Conservation (phyloP, 306 rosid species). For the Trifolium dubium region DNA sequence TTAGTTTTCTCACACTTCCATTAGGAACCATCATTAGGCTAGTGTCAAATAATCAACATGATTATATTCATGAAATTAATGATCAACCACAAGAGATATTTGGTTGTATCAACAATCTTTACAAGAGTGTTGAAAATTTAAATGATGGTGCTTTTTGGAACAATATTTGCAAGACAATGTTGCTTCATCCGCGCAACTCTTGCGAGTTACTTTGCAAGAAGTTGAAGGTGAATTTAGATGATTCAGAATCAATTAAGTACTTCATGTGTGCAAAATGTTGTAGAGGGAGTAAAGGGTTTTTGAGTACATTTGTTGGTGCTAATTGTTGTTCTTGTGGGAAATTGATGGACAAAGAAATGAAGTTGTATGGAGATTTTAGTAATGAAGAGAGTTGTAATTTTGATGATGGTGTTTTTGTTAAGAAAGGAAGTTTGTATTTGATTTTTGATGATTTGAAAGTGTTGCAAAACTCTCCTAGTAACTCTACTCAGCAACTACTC, state of each 20-base stretch:
- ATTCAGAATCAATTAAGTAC: conserved; percentile 3
- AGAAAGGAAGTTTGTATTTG: conserved; percentile 29
- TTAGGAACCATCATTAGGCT: conserved; percentile 40
- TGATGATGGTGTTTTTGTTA: conserved; percentile 43
- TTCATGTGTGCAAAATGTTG: conserved; percentile 34
- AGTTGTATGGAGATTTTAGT: conserved; percentile 17
- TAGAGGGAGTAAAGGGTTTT: background rate
- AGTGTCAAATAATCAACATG: conserved; percentile 13
- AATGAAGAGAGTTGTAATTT: background rate
- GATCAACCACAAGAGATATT: background rate
- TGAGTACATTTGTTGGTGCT: conserved; percentile 41
- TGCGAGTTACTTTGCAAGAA: conserved; percentile 37
- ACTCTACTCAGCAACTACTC: conserved; percentile 11
- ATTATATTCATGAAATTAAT: background rate
- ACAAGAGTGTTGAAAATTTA: conserved; percentile 17
- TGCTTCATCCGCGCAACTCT: conserved; percentile 41
- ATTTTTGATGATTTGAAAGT: conserved; percentile 44
- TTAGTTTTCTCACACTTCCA: conserved; percentile 47
- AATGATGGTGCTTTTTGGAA: conserved; percentile 24
- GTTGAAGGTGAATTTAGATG: conserved; percentile 35
- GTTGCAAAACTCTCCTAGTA: conserved; percentile 35
- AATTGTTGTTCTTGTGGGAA: conserved; percentile 40
- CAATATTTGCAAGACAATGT: conserved; percentile 38
- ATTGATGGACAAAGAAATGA: conserved; percentile 43
- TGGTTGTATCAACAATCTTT: conserved; percentile 45